Percentiles rank a stretch among this genome's conserved stretches.
These are phyloP conservation scores for Canna indica DNA, from an alignment of 176 grass and related monocot genomes.

Conservation along the genomic window DNA sequence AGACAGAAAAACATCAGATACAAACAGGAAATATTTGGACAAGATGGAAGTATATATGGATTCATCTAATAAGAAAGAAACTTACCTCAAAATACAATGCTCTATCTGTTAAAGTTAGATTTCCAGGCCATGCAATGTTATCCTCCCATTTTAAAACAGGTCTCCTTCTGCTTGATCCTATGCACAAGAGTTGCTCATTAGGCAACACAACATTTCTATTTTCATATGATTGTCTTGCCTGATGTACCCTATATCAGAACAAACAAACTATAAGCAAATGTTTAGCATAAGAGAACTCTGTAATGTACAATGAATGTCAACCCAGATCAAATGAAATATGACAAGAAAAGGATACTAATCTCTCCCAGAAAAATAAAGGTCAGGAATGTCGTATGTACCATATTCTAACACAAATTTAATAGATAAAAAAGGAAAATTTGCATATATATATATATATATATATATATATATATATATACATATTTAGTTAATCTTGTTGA, in stretches of 20 bases:
- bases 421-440: too few relatives aligned
- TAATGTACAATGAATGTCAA: background rate
- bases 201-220: conserved; percentile 42
- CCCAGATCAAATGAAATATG: background rate
- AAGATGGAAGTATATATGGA: background rate
- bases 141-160: conserved; percentile 98
- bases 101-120: conserved; percentile 74
- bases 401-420: background rate
- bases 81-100: conserved; percentile 96
- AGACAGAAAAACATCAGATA: too few relatives aligned
- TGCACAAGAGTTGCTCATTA: conserved; percentile 78
- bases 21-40: background rate
- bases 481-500: too few relatives aligned
- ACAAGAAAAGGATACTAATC: background rate
- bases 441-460: too few relatives aligned
- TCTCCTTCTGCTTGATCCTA: conserved; percentile 85
- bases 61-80: background rate
- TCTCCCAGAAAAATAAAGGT: background rate
- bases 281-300: background rate
- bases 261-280: background rate
- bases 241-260: background rate
- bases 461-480: too few relatives aligned
- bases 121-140: conserved; percentile 88
- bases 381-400: background rate
- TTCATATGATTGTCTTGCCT: conserved; percentile 68